Evolutionary conservation across 805 yeast species (phyloP), one percentile per base, ranked within the genome.

Genomic region (Lachancea mirantina): DNA sequence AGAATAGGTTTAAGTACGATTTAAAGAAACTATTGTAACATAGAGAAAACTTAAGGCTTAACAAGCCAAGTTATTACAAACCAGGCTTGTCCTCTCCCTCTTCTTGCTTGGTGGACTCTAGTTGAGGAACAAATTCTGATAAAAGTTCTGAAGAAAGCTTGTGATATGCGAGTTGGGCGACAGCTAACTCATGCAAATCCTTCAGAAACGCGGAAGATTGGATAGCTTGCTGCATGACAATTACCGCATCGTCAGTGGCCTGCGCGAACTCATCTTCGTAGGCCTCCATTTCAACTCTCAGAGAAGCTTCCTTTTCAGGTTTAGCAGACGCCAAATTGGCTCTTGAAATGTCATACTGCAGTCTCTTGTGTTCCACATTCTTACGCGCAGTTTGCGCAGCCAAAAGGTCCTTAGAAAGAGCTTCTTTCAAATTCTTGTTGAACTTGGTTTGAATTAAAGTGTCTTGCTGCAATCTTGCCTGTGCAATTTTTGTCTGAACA

Each of bases 181-280:
- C 70, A 36, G 78, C 73, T 45, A 84, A 69, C 54, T 78, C 85
- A 39, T 69, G 65, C 38, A 84, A 62, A 54, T 78, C 78, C 32
- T 74, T 70, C 45, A 82, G 66, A 11, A 87, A 80, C 46, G 75
- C 71, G 14, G 87, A 76, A 35, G 76, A 68, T 36, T 78, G 77
- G 44, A 84, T 72, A 18, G 81, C 88, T 52, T 78, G 77, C 63
- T 78, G 84, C 88, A 84, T 79, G 39, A 80, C 74, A 23, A 76
- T 65, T 34, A 84, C 84, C 23, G 94, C 92, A 50, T 81, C 92
- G 62, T 84, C 95, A 21, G 85, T 85, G 15, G 88, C 80, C 46
- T 82, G 84, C 28, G 92, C 94, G 57, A 84, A 84, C 50, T 81
- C 88, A 50, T 84, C 95, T 62, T 84, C 95, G 32, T 84, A 76